Base-by-base conservation (phyloP, 805 yeast genomes). In the Citeromyces nyonsensis region DNA sequence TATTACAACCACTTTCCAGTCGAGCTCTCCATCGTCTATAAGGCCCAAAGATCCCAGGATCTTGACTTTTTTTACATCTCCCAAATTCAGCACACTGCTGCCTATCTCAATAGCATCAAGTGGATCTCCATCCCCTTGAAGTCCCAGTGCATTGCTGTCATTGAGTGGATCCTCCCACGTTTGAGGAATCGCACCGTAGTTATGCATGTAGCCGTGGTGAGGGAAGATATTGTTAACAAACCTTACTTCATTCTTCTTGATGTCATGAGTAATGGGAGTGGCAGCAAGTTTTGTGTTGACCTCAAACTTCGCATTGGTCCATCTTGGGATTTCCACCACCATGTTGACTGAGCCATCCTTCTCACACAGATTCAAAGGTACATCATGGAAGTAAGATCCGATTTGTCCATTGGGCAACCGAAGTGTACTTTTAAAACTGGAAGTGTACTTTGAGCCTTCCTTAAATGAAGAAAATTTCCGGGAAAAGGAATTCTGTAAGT, bases 131-230 rank as follows among this genome's bases (percentile, higher is more conserved):
- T 88, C 98, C 38, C 98, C 98, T 38, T 56, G 55, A 25, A 67
- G 52, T 37, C 52, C 64, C 22, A 56, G 35, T 40, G 25, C 50
- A 44, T 56, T 44, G 33, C 53, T 61, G 35, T 41, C 46, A 33
- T 59, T 60, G 36, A 76, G 69, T n/a, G 94, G 93, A 49, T 91
- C 94, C 56, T 88, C 98, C 97, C 97, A 88, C 3, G 97, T 88
- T 59, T 82, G 94, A 11, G 94, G 86, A 44, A 82, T 62, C 3
- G 93, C 88, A 29, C 95, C 93, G 49, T 83, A 83, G 56, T 83
- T 83, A 53, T 77, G 86, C 35, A 83, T 76, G 52, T 81, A 82
- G 1, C 94, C 94, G 43, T 77, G 77, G 51, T 66, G 74, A 6
- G 94, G 94, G 59, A 76, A 83, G 14, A 81, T 58, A 56, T 83